Percentiles rank a stretch among this genome's conserved stretches.
Evolutionary conservation across 2,329 filamentous ascomycete species (phyloP).

Genomic region (Fusarium sp.): DNA sequence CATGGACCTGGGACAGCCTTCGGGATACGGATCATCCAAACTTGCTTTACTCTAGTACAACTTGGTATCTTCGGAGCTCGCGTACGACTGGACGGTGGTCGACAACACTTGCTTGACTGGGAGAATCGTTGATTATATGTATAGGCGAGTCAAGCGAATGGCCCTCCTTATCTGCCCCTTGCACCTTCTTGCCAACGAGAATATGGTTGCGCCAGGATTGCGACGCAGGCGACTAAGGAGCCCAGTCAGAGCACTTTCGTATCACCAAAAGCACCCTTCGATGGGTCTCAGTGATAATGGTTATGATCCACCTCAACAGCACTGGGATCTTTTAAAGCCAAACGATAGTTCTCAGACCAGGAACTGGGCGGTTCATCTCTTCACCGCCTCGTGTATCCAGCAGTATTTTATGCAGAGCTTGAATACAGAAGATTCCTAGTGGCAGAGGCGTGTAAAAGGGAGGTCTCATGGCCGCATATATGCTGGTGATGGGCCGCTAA

Average conservation of each 20-base stretch:
- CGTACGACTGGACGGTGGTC: constrained; percentile 1
- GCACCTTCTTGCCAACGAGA: background rate
- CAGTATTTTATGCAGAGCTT: constrained; percentile 40
- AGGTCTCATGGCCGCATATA: constrained; percentile 41
- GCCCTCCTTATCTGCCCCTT: constrained; percentile 11
- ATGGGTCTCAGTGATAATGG: constrained; percentile 34
- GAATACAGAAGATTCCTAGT: constrained; percentile 34
- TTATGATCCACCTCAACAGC: constrained; percentile 41
- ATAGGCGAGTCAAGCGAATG: constrained; percentile 4
- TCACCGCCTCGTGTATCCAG: constrained; percentile 46
- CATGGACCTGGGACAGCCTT: constrained; percentile 46
- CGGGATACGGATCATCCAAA: constrained; percentile 25
- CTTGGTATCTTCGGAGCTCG: constrained; percentile 15
- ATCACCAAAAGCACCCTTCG: constrained; percentile 28
- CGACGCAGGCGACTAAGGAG: constrained; percentile 14
- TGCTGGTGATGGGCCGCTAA: constrained; percentile 43
- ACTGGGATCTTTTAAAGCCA: constrained; percentile 28
- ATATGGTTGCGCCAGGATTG: constrained; percentile 23
- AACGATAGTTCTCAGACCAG: constrained; percentile 42
- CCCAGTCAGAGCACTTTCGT: constrained; percentile 24
- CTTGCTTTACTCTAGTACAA: constrained; percentile 11
- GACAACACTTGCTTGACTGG: background rate
- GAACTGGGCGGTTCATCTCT: constrained; percentile 32
- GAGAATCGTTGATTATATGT: constrained; percentile 16
- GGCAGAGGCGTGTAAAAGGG: constrained; percentile 38